These are phyloP conservation scores for Scutellaria minor DNA, from an alignment of 257 asterid species.

Conservation along the genomic window DNA sequence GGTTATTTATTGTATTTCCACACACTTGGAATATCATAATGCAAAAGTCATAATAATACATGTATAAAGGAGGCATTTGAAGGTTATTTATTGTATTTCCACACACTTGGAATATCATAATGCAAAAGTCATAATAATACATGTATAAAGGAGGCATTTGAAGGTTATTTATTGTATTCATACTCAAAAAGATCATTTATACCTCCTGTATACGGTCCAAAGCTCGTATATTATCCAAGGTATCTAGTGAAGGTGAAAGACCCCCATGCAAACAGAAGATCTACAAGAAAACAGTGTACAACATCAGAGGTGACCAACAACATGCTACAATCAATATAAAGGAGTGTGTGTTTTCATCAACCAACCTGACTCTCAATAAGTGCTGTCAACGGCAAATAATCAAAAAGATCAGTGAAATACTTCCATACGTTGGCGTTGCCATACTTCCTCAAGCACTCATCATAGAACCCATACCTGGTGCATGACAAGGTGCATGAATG, in stretches of 20 bases:
- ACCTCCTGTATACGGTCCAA: constrained; percentile 98
- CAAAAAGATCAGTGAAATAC: constrained; percentile 93
- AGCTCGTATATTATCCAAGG: constrained; percentile 87
- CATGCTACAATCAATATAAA: constrained; percentile 26
- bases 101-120: too few species aligned
- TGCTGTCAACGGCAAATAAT: constrained; percentile 95
- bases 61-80: constrained; percentile 1
- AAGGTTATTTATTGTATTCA: not conserved
- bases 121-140: not conserved
- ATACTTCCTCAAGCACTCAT: constrained; percentile 96
- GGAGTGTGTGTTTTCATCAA: constrained; percentile 19
- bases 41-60: not conserved
- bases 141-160: not conserved
- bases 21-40: too few species aligned
- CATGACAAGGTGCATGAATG: constrained; percentile 39
- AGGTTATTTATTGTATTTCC: not conserved
- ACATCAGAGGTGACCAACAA: constrained; percentile 32
- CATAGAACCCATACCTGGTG: constrained; percentile 92
- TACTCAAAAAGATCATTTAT: constrained; percentile 1
- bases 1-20: too few species aligned
- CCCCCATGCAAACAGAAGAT: constrained; percentile 98
- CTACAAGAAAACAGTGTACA: constrained; percentile 46
- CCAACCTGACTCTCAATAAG: constrained; percentile 98
- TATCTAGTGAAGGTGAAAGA: constrained; percentile 95
- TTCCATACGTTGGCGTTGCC: constrained; percentile 99